These are phyloP conservation scores for Mucuna pruriens DNA, from an alignment of 306 rosid species.

Conservation along the genomic window DNA sequence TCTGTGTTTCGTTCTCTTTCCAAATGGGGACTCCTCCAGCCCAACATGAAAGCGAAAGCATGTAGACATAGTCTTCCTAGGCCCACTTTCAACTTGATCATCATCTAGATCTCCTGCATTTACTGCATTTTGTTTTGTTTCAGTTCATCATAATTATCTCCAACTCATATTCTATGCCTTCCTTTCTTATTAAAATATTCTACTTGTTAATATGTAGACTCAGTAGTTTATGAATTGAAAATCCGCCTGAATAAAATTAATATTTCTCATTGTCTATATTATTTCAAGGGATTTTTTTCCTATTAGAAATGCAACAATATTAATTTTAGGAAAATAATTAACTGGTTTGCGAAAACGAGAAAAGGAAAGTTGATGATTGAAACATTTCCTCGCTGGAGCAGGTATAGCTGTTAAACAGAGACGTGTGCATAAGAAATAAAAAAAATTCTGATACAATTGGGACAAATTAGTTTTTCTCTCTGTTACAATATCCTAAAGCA, in stretches of 20 bases:
- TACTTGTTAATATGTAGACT: not conserved
- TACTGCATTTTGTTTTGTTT: constrained; percentile 11
- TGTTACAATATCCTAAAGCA: not conserved
- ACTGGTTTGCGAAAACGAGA: not conserved
- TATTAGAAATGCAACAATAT: not conserved
- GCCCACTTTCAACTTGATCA: constrained; percentile 39
- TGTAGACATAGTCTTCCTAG: constrained; percentile 1
- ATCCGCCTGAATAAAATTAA: not conserved
- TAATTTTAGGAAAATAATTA: not conserved
- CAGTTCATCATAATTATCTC: not conserved
- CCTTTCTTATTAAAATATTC: not conserved
- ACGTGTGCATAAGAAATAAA: not conserved
- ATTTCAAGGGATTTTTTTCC: not conserved
- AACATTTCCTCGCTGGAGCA: not conserved
- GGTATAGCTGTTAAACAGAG: not conserved
- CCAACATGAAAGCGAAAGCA: constrained; percentile 51
- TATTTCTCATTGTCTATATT: not conserved
- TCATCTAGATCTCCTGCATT: constrained; percentile 1
- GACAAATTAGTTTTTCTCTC: not conserved
- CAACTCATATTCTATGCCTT: constrained; percentile 1
- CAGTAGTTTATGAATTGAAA: not conserved
- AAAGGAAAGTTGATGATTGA: not conserved
- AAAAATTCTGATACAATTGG: not conserved
- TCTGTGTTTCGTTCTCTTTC: constrained; percentile 12
- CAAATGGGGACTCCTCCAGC: constrained; percentile 53